Percentiles rank a stretch among this genome's conserved stretches.
Conservation (phyloP, 768 basidiomycete genomes). For the Suillus discolor region DNA sequence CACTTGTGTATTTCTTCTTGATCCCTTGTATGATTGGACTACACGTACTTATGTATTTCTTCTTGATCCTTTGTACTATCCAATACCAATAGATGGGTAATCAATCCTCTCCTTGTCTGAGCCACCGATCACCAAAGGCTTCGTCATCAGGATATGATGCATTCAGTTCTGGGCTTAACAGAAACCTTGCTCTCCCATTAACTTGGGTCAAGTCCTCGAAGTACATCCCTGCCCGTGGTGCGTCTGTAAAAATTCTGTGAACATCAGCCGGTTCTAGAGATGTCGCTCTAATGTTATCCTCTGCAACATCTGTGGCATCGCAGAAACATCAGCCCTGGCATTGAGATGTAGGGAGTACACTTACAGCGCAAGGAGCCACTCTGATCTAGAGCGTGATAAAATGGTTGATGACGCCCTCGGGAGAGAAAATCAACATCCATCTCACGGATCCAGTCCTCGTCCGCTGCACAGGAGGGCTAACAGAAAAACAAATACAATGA, state of each 20-base stretch:
- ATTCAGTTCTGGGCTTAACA: slow-evolving; percentile 44
- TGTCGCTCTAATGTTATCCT: slow-evolving; percentile 35
- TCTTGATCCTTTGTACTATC: neutral
- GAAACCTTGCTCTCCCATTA: slow-evolving; percentile 37
- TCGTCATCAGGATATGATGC: slow-evolving; percentile 52
- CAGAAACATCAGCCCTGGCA: neutral
- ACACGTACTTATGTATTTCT: neutral
- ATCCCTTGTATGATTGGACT: too few species aligned
- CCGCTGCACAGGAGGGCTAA: slow-evolving; percentile 39
- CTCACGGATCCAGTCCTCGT: slow-evolving; percentile 44
- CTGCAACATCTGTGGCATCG: slow-evolving; percentile 35
- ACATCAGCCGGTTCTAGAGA: slow-evolving; percentile 20
- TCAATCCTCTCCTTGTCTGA: slow-evolving; percentile 20
- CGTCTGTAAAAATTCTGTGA: slow-evolving; percentile 26
- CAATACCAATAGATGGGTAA: neutral
- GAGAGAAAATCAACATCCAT: slow-evolving; percentile 45
- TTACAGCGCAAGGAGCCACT: slow-evolving; percentile 42
- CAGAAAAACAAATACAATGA: neutral
- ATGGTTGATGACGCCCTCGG: slow-evolving; percentile 50
- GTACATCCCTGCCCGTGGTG: slow-evolving; percentile 35
- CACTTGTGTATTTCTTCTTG: too few species aligned
- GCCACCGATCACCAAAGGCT: slow-evolving; percentile 37
- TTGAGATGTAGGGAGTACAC: slow-evolving; percentile 15
- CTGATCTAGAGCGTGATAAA: slow-evolving; percentile 43
- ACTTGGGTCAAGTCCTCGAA: slow-evolving; percentile 36